Percentiles rank a stretch among this genome's conserved stretches.
Conservation (phyloP, 306 rosid species). For the Styphnolobium japonicum region DNA sequence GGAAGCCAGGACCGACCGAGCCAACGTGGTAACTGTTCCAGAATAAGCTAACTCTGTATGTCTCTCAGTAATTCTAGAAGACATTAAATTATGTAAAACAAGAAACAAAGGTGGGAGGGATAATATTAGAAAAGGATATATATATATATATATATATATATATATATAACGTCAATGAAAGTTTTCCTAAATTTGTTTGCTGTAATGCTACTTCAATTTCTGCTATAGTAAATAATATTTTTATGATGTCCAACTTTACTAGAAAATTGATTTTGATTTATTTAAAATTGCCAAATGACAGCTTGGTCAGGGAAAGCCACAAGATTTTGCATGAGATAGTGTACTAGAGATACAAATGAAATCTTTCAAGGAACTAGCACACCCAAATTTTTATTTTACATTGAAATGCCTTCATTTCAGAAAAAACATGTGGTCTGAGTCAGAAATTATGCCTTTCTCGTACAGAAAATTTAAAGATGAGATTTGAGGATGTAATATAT, state of each 20-base stretch:
- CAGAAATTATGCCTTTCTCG: background rate
- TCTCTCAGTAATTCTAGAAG: background rate
- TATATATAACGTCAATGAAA: too few relatives aligned
- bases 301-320: background rate
- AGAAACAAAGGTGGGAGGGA: background rate
- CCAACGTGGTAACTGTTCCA: background rate
- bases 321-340: background rate
- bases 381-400: too few relatives aligned
- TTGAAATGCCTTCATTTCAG: too few relatives aligned
- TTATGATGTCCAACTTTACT: too few relatives aligned
- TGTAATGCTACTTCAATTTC: background rate
- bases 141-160: background rate
- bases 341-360: background rate
- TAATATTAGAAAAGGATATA: background rate
- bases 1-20: background rate
- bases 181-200: background rate
- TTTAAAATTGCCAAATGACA: background rate
- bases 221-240: too few relatives aligned
- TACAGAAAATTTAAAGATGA: background rate
- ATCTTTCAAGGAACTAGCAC: background rate
- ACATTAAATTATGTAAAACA: background rate
- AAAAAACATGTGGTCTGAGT: constrained; percentile 25
- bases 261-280: background rate
- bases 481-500: background rate
- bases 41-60: background rate